phyloP scores from a whole-genome alignment of 208 protist genomes.

The Acanthamoeba sp. region DNA sequence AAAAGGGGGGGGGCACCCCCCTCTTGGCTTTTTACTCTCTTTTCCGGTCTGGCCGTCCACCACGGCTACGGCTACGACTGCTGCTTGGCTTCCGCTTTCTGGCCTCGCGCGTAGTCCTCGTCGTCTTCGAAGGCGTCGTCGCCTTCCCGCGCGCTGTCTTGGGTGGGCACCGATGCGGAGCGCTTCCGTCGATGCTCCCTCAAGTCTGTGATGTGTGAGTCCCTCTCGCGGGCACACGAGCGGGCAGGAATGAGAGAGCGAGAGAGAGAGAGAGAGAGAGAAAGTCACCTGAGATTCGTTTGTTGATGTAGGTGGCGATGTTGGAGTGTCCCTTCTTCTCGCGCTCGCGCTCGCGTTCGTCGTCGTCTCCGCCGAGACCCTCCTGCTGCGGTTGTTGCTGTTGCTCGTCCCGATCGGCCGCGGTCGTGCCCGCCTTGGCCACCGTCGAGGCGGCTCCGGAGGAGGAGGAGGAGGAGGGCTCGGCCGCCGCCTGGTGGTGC shows the following conservation, averaged over 20 bases:
- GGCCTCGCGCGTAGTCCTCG: background rate
- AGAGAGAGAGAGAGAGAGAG: too few species aligned
- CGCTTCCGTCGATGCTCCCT: slow-evolving; percentile 3
- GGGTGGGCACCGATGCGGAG: background rate
- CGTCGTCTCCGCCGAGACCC: background rate
- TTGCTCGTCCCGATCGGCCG: background rate
- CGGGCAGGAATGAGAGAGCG: too few species aligned
- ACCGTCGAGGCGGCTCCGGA: background rate
- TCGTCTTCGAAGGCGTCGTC: background rate
- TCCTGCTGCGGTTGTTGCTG: background rate
- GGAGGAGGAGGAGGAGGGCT: too few species aligned
- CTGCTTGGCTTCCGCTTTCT: too few species aligned
- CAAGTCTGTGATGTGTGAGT: background rate
- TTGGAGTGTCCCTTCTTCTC: slow-evolving; percentile 38
- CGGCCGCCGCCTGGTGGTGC: background rate
- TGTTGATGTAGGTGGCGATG: slow-evolving; percentile 29
- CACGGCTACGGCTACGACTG: too few species aligned
- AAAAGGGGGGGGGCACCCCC: too few species aligned
- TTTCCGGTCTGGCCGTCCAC: too few species aligned
- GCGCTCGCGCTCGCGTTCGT: background rate
- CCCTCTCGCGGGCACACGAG: background rate
- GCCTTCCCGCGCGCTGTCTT: background rate
- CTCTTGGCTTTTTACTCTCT: too few species aligned
- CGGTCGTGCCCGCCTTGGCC: background rate
- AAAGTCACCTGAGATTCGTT: background rate